Percentiles rank a stretch among this genome's conserved stretches.
Conservation (phyloP, 2,329 filamentous ascomycete species). For the Davidsoniella eucalypti region DNA sequence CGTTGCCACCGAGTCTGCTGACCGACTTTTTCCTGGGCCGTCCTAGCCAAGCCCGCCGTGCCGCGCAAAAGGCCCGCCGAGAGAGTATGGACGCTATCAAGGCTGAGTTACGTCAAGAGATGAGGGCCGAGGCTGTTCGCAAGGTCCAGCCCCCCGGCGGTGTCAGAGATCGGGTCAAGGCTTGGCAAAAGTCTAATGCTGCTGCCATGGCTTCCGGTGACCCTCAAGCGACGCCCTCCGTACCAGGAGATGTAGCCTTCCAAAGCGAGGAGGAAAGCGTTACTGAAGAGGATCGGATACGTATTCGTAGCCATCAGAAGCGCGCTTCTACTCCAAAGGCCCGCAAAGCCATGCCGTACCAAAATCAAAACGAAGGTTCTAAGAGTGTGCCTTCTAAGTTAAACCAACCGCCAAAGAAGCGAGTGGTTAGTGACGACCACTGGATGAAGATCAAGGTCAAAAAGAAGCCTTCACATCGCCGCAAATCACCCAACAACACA, state of each 20-base stretch:
- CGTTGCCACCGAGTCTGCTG: conserved; percentile 32
- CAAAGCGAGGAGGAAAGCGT: conserved; percentile 43
- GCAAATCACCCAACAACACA: conserved; percentile 15
- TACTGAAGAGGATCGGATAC: conserved; percentile 42
- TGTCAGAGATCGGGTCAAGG: conserved; percentile 64
- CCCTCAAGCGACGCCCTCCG: conserved; percentile 35
- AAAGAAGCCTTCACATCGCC: conserved; percentile 24
- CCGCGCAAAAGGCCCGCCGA: conserved; percentile 34
- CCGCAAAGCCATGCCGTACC: neutral
- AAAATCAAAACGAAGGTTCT: conserved; percentile 6
- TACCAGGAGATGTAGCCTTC: conserved; percentile 45
- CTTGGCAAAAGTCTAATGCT: conserved; percentile 70
- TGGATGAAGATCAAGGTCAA: conserved; percentile 53
- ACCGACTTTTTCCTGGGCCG: conserved; percentile 41
- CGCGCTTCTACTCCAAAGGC: conserved; percentile 2
- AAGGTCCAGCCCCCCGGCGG: conserved; percentile 45
- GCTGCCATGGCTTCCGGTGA: conserved; percentile 39
- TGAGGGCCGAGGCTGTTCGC: conserved; percentile 31
- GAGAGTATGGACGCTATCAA: conserved; percentile 44
- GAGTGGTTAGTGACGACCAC: conserved; percentile 83
- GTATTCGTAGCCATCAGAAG: conserved; percentile 34
- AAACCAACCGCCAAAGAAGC: conserved; percentile 61
- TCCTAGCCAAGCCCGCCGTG: conserved; percentile 37
- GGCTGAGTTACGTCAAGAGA: conserved; percentile 25
- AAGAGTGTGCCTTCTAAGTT: conserved; percentile 17